phyloP scores from a whole-genome alignment of 2,329 filamentous ascomycete species.

The Fusarium buharicum region DNA sequence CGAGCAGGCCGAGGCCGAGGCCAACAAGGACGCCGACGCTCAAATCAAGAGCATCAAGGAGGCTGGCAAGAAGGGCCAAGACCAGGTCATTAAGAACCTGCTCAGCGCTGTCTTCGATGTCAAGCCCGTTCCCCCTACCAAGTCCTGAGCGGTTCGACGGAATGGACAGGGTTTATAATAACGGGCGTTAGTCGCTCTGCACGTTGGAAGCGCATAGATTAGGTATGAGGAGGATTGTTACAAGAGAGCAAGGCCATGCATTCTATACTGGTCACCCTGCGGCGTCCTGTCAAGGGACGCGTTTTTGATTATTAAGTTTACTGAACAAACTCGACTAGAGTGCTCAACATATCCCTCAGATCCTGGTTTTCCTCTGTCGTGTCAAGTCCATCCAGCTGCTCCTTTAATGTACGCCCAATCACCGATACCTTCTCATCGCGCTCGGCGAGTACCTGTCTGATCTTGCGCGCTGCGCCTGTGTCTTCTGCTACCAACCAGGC shows the following conservation, averaged over 20 bases:
- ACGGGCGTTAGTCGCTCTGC: conserved; percentile 22
- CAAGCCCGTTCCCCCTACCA: conserved; percentile 69
- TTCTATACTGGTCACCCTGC: conserved; percentile 26
- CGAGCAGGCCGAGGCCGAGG: conserved; percentile 78
- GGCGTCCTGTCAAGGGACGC: conserved; percentile 21
- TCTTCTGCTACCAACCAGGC: conserved; percentile 96
- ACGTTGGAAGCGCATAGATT: conserved; percentile 17
- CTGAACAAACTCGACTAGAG: conserved; percentile 62
- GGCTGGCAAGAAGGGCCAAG: conserved; percentile 81
- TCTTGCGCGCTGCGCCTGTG: conserved; percentile 73
- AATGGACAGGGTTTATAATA: conserved; percentile 23
- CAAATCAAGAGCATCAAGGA: conserved; percentile 85
- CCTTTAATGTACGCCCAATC: conserved; percentile 74
- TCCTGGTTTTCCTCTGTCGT: conserved; percentile 69
- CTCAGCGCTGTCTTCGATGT: conserved; percentile 87
- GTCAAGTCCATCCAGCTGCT: conserved; percentile 64
- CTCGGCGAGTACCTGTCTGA: conserved; percentile 72
- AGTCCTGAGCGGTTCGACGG: conserved; percentile 39
- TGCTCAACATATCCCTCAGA: conserved; percentile 64
- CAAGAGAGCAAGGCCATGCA: conserved; percentile 32
- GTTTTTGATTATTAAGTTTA: conserved; percentile 45
- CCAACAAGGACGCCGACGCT: conserved; percentile 80
- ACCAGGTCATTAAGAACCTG: conserved; percentile 83
- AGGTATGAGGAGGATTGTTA: conserved; percentile 25
- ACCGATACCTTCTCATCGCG: conserved; percentile 72